These are phyloP conservation scores for Thelephora terrestris DNA, from an alignment of 1,284 basidiomycete species.

Conservation along the genomic window DNA sequence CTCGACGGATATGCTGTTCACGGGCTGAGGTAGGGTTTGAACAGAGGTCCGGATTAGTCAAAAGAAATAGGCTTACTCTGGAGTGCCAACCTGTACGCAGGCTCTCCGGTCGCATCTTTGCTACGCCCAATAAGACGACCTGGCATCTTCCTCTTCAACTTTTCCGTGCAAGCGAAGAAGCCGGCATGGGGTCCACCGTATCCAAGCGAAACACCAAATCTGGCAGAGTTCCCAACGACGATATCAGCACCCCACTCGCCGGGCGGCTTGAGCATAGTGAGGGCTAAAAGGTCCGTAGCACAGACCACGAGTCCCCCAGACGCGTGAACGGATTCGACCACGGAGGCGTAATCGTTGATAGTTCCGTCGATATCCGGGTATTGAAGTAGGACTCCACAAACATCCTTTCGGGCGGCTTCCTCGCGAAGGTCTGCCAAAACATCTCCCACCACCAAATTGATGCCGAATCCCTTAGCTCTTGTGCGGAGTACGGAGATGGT, in stretches of 20 bases:
- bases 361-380: constrained; percentile 89
- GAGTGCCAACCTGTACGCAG: constrained; percentile 87
- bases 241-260: constrained; percentile 99
- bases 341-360: constrained; percentile 65
- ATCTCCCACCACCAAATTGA: constrained; percentile 67
- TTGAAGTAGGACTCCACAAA: constrained; percentile 86
- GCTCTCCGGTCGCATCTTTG: constrained; percentile 75
- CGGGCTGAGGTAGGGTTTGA: constrained; percentile 47
- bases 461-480: constrained; percentile 84
- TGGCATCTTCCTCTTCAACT: constrained; percentile 94
- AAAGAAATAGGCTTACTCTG: constrained; percentile 59
- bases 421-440: constrained; percentile 42
- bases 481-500: constrained; percentile 81
- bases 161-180: constrained; percentile 93
- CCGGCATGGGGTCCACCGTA: constrained; percentile 92
- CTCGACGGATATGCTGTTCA: constrained; percentile 93
- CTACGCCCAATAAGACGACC: constrained; percentile 89
- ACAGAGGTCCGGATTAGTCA: constrained; percentile 8
- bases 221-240: constrained; percentile 88
- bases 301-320: constrained; percentile 74
- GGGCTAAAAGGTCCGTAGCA: constrained; percentile 86
- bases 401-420: constrained; percentile 44
- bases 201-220: constrained; percentile 89
- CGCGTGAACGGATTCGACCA: constrained; percentile 68
- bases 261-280: constrained; percentile 91